These are phyloP conservation scores for Furcasterigmium sp. DNA, from an alignment of 2,329 filamentous ascomycete species.

Conservation along the genomic window DNA sequence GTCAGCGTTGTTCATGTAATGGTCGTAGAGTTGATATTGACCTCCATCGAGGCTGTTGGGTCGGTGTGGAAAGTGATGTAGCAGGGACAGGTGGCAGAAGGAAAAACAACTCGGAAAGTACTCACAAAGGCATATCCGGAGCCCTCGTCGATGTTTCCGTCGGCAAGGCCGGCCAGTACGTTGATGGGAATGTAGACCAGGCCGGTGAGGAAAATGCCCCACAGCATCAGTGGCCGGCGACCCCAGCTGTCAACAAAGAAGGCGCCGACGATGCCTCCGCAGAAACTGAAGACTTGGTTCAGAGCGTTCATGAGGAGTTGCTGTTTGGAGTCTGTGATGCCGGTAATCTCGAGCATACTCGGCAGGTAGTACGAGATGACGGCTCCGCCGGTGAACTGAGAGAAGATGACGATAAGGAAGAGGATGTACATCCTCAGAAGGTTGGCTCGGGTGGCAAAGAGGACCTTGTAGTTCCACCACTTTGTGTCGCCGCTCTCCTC, in stretches of 20 bases:
- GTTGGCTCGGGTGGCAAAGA: conserved; percentile 40
- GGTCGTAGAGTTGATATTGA: too few species aligned
- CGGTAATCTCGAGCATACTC: conserved; percentile 35
- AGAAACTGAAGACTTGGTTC: conserved; percentile 33
- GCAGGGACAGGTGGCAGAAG: too few species aligned
- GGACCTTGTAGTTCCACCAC: conserved; percentile 33
- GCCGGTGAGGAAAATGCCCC: conserved; percentile 27
- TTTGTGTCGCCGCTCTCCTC: conserved; percentile 24
- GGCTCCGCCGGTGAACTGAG: conserved; percentile 42
- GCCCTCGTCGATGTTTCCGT: conserved; percentile 2
- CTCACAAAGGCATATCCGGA: conserved; percentile 11
- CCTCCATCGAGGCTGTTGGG: too few species aligned
- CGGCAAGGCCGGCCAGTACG: conserved; percentile 22
- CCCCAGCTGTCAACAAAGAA: conserved; percentile 39
- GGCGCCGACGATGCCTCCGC: conserved; percentile 31
- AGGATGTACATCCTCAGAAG: conserved; percentile 40
- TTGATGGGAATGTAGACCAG: conserved; percentile 19
- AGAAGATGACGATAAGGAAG: conserved; percentile 41
- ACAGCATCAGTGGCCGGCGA: conserved; percentile 40
- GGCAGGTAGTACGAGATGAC: conserved; percentile 42
- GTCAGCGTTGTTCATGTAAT: too few species aligned
- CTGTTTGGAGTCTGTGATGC: conserved; percentile 30
- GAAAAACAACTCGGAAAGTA: too few species aligned
- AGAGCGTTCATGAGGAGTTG: conserved; percentile 30
- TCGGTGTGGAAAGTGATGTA: too few species aligned